Evolutionary conservation across 2,329 filamentous ascomycete species (phyloP).

Genomic region (Dothidotthia symphoricarpi): DNA sequence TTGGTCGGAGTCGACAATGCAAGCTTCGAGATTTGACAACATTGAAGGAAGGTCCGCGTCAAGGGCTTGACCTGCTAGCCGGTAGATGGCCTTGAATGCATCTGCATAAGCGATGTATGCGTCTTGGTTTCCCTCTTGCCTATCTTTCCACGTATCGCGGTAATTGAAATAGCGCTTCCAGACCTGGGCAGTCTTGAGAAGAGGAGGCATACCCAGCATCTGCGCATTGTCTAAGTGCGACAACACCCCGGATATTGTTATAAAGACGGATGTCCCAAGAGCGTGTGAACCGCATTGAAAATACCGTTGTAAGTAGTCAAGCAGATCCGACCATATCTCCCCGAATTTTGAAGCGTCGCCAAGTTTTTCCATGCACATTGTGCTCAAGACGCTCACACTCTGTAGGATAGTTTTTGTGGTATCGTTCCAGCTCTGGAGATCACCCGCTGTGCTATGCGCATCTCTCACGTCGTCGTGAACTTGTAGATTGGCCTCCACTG

Average conservation of each 20-base stretch:
- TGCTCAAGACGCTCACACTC: conserved; percentile 56
- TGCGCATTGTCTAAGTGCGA: conserved; percentile 26
- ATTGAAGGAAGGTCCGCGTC: conserved; percentile 63
- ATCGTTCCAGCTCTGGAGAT: conserved; percentile 39
- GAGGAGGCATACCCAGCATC: conserved; percentile 21
- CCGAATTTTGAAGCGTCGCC: conserved; percentile 66
- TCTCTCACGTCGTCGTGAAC: conserved; percentile 22
- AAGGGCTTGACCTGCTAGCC: conserved; percentile 65
- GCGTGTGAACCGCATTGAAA: conserved; percentile 42
- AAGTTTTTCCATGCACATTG: conserved; percentile 73
- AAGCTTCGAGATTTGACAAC: conserved; percentile 66
- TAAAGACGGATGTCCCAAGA: conserved; percentile 46
- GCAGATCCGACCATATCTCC: conserved; percentile 70
- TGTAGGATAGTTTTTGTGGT: conserved; percentile 42
- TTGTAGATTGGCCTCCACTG: conserved; percentile 63
- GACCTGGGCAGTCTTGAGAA: conserved; percentile 35
- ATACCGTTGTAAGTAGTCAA: conserved; percentile 63
- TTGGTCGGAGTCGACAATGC: conserved; percentile 68
- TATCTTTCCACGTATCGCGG: conserved; percentile 20
- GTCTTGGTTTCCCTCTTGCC: conserved; percentile 62
- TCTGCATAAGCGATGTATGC: conserved; percentile 83
- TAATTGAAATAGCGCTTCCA: conserved; percentile 39
- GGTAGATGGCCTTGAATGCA: conserved; percentile 73
- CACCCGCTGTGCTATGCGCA: conserved; percentile 14
- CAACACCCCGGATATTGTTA: conserved; percentile 42